Evolutionary conservation across 2,329 filamentous ascomycete genomes (phyloP).

Genomic region (Boeremia lycopersici): DNA sequence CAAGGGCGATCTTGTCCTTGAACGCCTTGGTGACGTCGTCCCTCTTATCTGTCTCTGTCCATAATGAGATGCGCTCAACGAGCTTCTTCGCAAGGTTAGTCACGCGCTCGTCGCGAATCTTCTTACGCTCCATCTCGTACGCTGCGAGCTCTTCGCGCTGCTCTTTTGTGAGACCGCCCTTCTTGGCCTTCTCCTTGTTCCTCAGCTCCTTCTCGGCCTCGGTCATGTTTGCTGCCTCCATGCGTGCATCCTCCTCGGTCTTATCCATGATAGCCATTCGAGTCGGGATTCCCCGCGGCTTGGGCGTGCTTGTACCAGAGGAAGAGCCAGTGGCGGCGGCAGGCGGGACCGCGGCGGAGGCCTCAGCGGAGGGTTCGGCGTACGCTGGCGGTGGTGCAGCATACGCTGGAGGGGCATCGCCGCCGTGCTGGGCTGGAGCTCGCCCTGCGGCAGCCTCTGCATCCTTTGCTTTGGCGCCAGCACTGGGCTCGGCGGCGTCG

Average conservation of each 20-base stretch:
- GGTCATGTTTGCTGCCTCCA: constrained; percentile 68
- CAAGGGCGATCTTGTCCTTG: constrained; percentile 89
- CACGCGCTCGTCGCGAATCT: constrained; percentile 86
- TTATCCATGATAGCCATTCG: constrained; percentile 88
- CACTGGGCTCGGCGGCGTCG: constrained; percentile 24
- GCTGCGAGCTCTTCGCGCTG: constrained; percentile 90
- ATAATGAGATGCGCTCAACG: constrained; percentile 85
- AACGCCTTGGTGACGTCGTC: constrained; percentile 85
- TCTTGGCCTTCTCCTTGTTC: constrained; percentile 91
- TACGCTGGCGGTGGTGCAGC: constrained; percentile 42
- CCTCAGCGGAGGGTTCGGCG: constrained; percentile 54
- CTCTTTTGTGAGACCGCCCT: constrained; percentile 83
- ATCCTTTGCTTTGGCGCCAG: constrained; percentile 53
- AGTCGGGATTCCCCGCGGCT: constrained; percentile 66
- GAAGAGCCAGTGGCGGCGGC: constrained; percentile 32
- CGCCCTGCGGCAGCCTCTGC: constrained; percentile 50
- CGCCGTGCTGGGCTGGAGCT: constrained; percentile 35
- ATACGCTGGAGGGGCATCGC: constrained; percentile 47
- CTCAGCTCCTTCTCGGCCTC: constrained; percentile 77
- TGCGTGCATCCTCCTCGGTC: constrained; percentile 75
- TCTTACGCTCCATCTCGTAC: constrained; percentile 83
- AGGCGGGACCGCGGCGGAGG: constrained; percentile 25
- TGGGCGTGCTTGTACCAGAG: constrained; percentile 56
- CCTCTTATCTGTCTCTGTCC: constrained; percentile 96
- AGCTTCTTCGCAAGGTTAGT: constrained; percentile 84